These are phyloP conservation scores for Pseudoscleropodium purum DNA, from an alignment of 225 moss, liverwort and hornwort species.

Conservation along the genomic window DNA sequence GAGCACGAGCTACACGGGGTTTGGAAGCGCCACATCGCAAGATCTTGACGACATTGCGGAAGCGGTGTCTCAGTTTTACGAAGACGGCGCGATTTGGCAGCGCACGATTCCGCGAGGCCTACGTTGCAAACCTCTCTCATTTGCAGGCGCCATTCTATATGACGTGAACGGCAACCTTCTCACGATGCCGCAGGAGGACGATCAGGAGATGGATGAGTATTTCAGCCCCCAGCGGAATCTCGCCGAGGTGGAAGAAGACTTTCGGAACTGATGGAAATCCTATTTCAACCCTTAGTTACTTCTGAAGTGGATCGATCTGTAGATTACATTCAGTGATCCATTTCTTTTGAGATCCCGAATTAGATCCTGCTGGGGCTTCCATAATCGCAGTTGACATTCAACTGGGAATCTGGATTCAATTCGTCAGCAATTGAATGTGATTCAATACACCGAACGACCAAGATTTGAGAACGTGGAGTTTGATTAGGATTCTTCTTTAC, in stretches of 20 bases:
- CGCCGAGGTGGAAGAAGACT: neutral
- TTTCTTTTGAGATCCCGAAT: neutral
- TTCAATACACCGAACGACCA: neutral
- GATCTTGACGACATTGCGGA: constrained; percentile 7
- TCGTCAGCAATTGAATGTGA: neutral
- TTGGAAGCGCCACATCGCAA: constrained; percentile 17
- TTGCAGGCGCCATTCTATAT: constrained; percentile 28
- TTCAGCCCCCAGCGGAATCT: constrained; percentile 6
- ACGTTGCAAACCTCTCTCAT: constrained; percentile 25
- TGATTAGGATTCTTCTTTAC: neutral
- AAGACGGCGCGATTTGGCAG: constrained; percentile 29
- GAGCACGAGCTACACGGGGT: neutral
- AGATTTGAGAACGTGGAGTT: neutral
- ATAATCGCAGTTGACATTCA: neutral
- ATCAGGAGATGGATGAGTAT: constrained; percentile 3
- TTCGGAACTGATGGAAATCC: neutral
- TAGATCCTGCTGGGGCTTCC: neutral
- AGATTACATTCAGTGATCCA: neutral
- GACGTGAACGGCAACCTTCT: constrained; percentile 25
- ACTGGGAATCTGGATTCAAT: neutral
- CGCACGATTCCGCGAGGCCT: constrained; percentile 20
- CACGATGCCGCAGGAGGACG: neutral
- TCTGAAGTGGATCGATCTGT: neutral
- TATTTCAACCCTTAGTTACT: neutral
- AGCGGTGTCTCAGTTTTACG: constrained; percentile 1